Base-by-base conservation (phyloP, 129 eudicot species). In the Apium graveolens region DNA sequence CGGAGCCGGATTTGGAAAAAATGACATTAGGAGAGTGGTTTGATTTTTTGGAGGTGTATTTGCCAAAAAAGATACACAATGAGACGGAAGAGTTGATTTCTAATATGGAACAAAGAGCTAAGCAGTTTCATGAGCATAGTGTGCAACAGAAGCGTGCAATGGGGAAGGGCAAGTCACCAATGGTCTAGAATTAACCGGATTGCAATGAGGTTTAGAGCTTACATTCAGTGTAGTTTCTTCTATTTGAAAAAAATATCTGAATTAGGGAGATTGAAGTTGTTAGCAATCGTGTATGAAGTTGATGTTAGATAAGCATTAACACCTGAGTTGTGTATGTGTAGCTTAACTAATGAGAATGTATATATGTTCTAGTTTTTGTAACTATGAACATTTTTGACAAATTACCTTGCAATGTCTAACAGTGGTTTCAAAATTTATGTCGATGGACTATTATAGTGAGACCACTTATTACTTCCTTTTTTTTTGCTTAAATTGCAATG, bases 21-120 rank as follows among this genome's bases (percentile, higher is more conserved):
- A 94, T 94, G 91, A 88, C 96, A 3, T 24, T 94, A 18, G 92
- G 88, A 21, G 91, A 91, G 53, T 90, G 92, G 90, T 90, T 94
- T 76, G 91, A 87, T 86, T 91, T 81, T 80, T 49, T 91, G 81
- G 93, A 86, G 79, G 88, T 75, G 78, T 79, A 79, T 76, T 69
- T 91, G 57, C 96, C 96, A 0, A 88, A 84, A 49, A 88, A 90
- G 32, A 90, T 94, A 55, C 35, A 79, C 74, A 89, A 80, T 53
- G 84, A 32, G n/a, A 79, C 85, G 2, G 89, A 89, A 71, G 75
- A 80, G 79, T 78, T 82, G 69, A 80, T 89, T 37, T 76, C 57
- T 14, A 80, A 71, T 17, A 89, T 89, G 90, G 74, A 63, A 55
- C 63, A 76, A 53, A 86, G 74, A 78, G 82, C 90, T 11, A 73